Evolutionary conservation across 139 green algal genomes (phyloP), one percentile per base, ranked within the genome.

Genomic region (Chlorella sp.): DNA sequence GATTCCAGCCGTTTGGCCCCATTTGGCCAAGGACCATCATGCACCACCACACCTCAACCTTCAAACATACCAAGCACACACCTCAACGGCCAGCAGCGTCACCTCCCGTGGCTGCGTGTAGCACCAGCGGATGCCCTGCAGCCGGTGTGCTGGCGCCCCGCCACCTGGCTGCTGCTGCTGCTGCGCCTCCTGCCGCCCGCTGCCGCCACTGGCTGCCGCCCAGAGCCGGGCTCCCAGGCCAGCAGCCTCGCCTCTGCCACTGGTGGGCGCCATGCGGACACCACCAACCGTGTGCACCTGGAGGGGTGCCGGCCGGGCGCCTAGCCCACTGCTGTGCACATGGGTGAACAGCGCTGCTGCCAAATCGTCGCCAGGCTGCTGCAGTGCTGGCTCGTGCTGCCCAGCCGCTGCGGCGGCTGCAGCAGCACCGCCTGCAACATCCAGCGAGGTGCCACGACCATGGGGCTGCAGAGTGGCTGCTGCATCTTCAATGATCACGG

Each of bases 111-210:
- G 41, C 55, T 86, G 74, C 0, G 85, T 63, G 64, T 88, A 91
- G 75, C 74, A 71, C 85, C 85, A 91, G 38, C 51, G 51, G 30
- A 80, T 85, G 67, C 75, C 67, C 16, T 80, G 84, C 71, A 39
- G 38, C 32, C 41, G 51, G 30, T 44, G 41, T 28, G 20, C 9
- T 0, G 38, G 25, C 4, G 15, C 51, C 1, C 17, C 38, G 32
- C 4, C 70, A 0, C 23, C 16, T 4, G n/a, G 30, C 44, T 18
- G 65, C 36, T 76, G 62, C 30, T 21, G 30, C 44, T 18, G 65
- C 36, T 76, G 62, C 30, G 20, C 39, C 78, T 13, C 75, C 3
- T 78, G 60, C 11, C 41, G 47, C 7, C 30, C 39, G 9, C 38
- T 60, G 72, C 72, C 55, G 41, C 80, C 32, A 44, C 80, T 56